Base-by-base conservation (phyloP, 257 asterid genomes). In the Eucommia ulmoides region DNA sequence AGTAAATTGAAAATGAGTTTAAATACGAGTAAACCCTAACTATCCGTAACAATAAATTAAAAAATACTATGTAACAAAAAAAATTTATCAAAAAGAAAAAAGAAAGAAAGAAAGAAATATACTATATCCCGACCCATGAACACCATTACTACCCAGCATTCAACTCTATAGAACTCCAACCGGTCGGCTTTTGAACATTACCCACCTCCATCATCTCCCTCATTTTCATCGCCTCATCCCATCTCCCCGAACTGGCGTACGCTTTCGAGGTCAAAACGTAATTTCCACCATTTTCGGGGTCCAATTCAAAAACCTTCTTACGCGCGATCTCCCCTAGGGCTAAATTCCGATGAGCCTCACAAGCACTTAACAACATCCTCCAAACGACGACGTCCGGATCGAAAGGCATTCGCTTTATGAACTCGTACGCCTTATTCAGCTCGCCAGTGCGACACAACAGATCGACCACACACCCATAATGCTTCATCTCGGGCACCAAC, bases 401-500 rank as follows among this genome's bases (percentile, higher is more conserved):
- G 41, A 55, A 25, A 2, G 71, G 65, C 66, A 56, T 59, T 45
- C 33, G 42, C 58, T 33, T 52, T 50, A 67, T 60, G 61, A 56
- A 72, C 47, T 59, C 74, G 20, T n/a, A n/a, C 16, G 78, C 78
- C 24, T 58, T 52, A 18, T 41, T 51, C 33, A 72, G 19, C 48
- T 66, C 24, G 18, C 78, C 78, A 52, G 65, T 53, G 9, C 74
- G 74, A 53, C 71, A 41, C 38, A 63, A 63, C 18, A 72, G 63
- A 60, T 67, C 74, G 24, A 72, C 74, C 19, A 67, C 49, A 33
- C 74, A 67, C 2, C 69, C 78, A 52, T 72, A 72, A 20, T 72
- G 78, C 54, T 67, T 64, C 56, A 56, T 55, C 60, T 59, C 66
- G n/a, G 74, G 69, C 4, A 67, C 56, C 26, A 72, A 45, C n/a